Conservation (phyloP, 805 yeast genomes). For the Lipomyces sp. region DNA sequence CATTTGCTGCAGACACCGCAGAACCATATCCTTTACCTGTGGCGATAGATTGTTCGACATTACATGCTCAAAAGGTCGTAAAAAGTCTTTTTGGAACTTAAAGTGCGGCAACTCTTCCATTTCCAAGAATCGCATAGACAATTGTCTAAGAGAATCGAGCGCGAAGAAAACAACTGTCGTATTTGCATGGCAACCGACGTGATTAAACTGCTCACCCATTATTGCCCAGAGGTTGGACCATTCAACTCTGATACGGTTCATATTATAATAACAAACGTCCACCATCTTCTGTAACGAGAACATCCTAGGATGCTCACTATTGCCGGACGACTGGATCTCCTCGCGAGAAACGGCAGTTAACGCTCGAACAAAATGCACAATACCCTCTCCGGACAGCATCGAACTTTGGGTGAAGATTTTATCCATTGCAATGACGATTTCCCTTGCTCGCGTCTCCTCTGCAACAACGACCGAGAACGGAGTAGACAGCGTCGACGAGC, state of each 20-base stretch:
- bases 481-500: constrained; percentile 17
- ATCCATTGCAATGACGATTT: constrained; percentile 62
- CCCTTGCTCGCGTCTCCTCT: constrained; percentile 45
- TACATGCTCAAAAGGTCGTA: constrained; percentile 85
- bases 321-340: constrained; percentile 87
- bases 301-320: constrained; percentile 81
- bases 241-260: constrained; percentile 93
- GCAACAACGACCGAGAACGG: constrained; percentile 43
- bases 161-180: constrained; percentile 84
- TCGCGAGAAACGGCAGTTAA: constrained; percentile 84
- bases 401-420: constrained; percentile 84
- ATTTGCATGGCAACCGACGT: constrained; percentile 80
- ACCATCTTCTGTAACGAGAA: constrained; percentile 94
- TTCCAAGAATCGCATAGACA: constrained; percentile 88
- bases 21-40: constrained; percentile 83
- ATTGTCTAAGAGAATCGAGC: constrained; percentile 88
- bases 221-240: constrained; percentile 96
- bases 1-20: constrained; percentile 88
- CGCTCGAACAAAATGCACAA: constrained; percentile 84
- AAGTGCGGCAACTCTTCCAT: constrained; percentile 94
- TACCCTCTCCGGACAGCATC: constrained; percentile 78
- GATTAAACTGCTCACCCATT: constrained; percentile 87
- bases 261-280: constrained; percentile 96
- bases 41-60: constrained; percentile 67
- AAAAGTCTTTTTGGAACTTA: constrained; percentile 91